Evolutionary conservation across 1,284 basidiomycete species (phyloP).

Genomic region (Sporisorium graminicola): DNA sequence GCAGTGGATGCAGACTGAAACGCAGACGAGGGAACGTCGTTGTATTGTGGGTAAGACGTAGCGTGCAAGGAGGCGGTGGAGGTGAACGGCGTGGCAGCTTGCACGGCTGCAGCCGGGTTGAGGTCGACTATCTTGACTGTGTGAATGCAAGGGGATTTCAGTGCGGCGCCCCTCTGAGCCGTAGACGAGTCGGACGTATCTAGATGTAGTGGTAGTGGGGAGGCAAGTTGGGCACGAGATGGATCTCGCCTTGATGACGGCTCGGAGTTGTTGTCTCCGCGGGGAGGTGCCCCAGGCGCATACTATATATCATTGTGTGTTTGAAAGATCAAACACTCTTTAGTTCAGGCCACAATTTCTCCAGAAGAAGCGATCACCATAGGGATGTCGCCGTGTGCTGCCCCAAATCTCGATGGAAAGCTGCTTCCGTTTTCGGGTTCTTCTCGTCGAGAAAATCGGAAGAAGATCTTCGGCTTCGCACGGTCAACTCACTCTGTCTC

Average conservation of each 20-base stretch:
- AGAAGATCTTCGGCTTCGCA: constrained; percentile 14
- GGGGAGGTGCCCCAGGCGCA: not conserved
- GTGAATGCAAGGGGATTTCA: constrained; percentile 7
- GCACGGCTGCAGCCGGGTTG: constrained; percentile 36
- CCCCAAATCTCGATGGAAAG: not conserved
- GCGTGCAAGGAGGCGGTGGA: constrained; percentile 8
- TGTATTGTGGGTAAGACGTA: constrained; percentile 25
- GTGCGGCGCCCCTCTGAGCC: constrained; percentile 33
- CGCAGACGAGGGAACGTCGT: constrained; percentile 25
- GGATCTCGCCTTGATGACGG: not conserved
- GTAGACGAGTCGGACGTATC: constrained; percentile 1
- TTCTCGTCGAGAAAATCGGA: constrained; percentile 17
- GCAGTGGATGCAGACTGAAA: not conserved
- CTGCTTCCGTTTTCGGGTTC: not conserved
- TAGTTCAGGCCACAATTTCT: not conserved
- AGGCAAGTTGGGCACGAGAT: not conserved
- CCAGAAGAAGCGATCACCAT: constrained; percentile 15
- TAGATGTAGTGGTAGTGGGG: not conserved
- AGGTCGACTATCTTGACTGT: constrained; percentile 36
- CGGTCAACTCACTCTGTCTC: constrained; percentile 1
- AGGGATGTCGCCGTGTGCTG: constrained; percentile 15
- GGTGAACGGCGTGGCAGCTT: constrained; percentile 32
- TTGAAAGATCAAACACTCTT: not conserved
- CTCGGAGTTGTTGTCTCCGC: not conserved
- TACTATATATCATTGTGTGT: not conserved